These are phyloP conservation scores for Wallacemonas rigidus DNA, from an alignment of 208 protist species.

Conservation along the genomic window DNA sequence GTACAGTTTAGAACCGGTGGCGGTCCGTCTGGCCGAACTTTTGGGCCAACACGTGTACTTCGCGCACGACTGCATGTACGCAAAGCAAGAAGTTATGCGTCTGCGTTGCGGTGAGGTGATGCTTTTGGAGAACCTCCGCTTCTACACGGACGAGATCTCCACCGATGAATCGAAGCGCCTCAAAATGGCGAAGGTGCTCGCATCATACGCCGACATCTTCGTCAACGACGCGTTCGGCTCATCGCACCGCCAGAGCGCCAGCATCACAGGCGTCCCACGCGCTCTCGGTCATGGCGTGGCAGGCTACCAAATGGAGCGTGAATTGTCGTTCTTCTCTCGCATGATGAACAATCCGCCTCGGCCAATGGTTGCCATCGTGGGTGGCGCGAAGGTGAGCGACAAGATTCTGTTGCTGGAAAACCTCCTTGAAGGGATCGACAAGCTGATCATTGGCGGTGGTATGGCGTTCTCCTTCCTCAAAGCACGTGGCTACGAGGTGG, in stretches of 20 bases:
- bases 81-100: slow-evolving; percentile 53
- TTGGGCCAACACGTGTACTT: slow-evolving; percentile 83
- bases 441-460: slow-evolving; percentile 98
- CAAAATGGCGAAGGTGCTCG: slow-evolving; percentile 88
- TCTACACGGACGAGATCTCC: slow-evolving; percentile 98
- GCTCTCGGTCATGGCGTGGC: slow-evolving; percentile 87
- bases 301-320: slow-evolving; percentile 99
- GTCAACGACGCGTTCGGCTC: slow-evolving; percentile 99
- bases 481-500: slow-evolving; percentile 89
- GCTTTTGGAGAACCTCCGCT: slow-evolving; percentile 99
- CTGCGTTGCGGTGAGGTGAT: slow-evolving; percentile 91
- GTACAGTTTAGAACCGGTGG: slow-evolving; percentile 93
- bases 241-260: slow-evolving; percentile 97
- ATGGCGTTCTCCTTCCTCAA: slow-evolving; percentile 99
- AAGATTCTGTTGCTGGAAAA: slow-evolving; percentile 99
- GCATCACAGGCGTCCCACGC: slow-evolving; percentile 88
- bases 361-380: slow-evolving; percentile 97
- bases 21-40: slow-evolving; percentile 89
- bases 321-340: slow-evolving; percentile 98
- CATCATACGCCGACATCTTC: slow-evolving; percentile 96
- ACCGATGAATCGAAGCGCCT: slow-evolving; percentile 77
- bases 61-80: slow-evolving; percentile 80
- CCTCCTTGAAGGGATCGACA: slow-evolving; percentile 97
- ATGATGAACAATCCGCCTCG: slow-evolving; percentile 83
- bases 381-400: slow-evolving; percentile 98